A percentile compares a stretch with the other conserved stretches of the same genome.
Evolutionary conservation across 176 grass and related monocot species (phyloP).

Genomic region (Oryza meridionalis): DNA sequence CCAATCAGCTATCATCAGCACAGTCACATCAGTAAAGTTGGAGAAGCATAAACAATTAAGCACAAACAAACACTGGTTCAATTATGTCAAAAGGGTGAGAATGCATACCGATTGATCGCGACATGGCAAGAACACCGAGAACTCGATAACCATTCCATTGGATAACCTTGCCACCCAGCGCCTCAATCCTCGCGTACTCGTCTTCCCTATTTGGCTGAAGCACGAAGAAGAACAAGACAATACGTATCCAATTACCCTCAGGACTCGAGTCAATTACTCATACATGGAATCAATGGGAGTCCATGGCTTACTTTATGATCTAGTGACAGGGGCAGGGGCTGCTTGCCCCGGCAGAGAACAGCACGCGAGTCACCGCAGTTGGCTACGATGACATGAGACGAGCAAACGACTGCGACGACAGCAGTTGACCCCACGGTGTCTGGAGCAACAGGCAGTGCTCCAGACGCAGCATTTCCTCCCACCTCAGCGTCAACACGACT

Average conservation of each 20-base stretch:
- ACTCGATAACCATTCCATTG: slow-evolving; percentile 78
- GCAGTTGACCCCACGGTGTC: slow-evolving; percentile 89
- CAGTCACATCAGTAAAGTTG: background rate
- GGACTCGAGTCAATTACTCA: background rate
- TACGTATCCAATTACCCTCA: background rate
- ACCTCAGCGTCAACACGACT: slow-evolving; percentile 64
- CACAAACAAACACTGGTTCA: background rate
- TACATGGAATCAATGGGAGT: background rate
- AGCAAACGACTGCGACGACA: slow-evolving; percentile 65
- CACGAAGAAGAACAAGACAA: background rate
- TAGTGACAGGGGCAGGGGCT: slow-evolving; percentile 64
- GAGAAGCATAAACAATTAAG: background rate
- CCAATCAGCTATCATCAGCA: background rate
- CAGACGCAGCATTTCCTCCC: slow-evolving; percentile 31
- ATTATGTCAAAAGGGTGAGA: background rate
- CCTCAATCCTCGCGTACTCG: slow-evolving; percentile 64
- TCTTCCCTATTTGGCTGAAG: slow-evolving; percentile 70
- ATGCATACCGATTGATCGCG: slow-evolving; percentile 77
- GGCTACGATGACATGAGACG: slow-evolving; percentile 72
- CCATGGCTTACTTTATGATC: slow-evolving; percentile 78
- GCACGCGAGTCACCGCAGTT: slow-evolving; percentile 93
- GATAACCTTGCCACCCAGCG: slow-evolving; percentile 66
- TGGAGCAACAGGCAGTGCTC: slow-evolving; percentile 57
- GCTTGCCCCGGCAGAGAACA: slow-evolving; percentile 83
- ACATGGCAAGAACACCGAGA: slow-evolving; percentile 94